Conservation (phyloP, 148 eudicot genomes). For the Nepenthes gracilis region DNA sequence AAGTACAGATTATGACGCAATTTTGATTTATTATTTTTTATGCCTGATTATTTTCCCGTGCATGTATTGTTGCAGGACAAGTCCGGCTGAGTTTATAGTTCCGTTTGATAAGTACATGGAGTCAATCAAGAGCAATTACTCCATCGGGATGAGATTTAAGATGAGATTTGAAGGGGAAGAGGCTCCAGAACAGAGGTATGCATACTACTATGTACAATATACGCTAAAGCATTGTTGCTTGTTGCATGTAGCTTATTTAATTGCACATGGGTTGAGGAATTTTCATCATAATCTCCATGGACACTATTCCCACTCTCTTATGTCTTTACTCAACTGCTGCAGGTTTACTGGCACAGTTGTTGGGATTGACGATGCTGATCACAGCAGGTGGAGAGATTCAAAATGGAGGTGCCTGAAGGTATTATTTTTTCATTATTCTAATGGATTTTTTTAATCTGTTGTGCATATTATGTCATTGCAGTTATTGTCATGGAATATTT, state of each 20-base stretch:
- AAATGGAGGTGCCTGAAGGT: slow-evolving; percentile 95
- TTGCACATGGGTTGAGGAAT: not conserved
- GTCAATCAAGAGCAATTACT: slow-evolving; percentile 55
- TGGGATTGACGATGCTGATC: slow-evolving; percentile 78
- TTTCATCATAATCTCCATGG: too few species aligned
- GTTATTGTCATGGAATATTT: not conserved
- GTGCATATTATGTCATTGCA: not conserved
- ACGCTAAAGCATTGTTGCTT: not conserved
- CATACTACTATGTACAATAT: not conserved
- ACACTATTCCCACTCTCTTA: too few species aligned
- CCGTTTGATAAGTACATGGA: slow-evolving; percentile 85
- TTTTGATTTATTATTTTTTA: not conserved
- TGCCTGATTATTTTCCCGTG: not conserved
- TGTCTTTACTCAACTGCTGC: not conserved
- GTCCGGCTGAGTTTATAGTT: slow-evolving; percentile 91
- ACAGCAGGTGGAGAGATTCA: slow-evolving; percentile 70
- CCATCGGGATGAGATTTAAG: slow-evolving; percentile 95
- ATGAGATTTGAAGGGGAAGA: slow-evolving; percentile 99
- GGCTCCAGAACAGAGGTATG: slow-evolving; percentile 93
- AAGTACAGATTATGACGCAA: not conserved
- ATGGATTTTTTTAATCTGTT: not conserved
- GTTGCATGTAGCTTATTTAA: not conserved
- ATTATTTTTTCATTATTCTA: slow-evolving; percentile 2
- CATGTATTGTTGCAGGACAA: slow-evolving; percentile 50
- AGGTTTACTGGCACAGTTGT: slow-evolving; percentile 98